Conservation (phyloP, 129 eudicot species). For the Arctium minus region DNA sequence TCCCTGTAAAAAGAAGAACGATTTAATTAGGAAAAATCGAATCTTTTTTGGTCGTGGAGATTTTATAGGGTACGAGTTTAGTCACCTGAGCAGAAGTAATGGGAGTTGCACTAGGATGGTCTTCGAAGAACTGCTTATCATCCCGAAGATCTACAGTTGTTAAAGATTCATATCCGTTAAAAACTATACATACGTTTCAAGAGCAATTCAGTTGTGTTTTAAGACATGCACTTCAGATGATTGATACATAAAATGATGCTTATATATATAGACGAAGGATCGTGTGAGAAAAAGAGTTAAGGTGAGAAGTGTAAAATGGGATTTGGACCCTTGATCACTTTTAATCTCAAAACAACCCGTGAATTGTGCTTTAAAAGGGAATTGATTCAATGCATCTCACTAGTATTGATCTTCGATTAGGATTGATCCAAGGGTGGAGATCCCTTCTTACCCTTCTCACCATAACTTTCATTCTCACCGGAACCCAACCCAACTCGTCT, state of each 20-base stretch:
- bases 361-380: too few species aligned
- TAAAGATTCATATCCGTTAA: not conserved
- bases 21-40: conserved; percentile 7
- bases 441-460: too few species aligned
- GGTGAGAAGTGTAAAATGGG: too few species aligned
- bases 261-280: not conserved
- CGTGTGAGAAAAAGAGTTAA: too few species aligned
- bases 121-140: conserved; percentile 67
- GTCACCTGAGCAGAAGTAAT: conserved; percentile 68
- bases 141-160: conserved; percentile 75
- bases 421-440: too few species aligned
- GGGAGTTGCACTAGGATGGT: conserved; percentile 81
- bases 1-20: conserved; percentile 42
- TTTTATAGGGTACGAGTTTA: not conserved
- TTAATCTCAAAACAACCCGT: too few species aligned
- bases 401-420: too few species aligned
- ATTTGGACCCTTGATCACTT: too few species aligned
- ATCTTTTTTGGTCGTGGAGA: not conserved
- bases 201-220: not conserved
- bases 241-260: not conserved
- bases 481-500: not conserved
- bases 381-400: too few species aligned
- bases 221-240: not conserved
- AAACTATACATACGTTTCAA: not conserved
- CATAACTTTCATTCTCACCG: too few species aligned